Evolutionary conservation across 2,329 filamentous ascomycete species (phyloP).

Genomic region (Trichophyton schoenleinii): DNA sequence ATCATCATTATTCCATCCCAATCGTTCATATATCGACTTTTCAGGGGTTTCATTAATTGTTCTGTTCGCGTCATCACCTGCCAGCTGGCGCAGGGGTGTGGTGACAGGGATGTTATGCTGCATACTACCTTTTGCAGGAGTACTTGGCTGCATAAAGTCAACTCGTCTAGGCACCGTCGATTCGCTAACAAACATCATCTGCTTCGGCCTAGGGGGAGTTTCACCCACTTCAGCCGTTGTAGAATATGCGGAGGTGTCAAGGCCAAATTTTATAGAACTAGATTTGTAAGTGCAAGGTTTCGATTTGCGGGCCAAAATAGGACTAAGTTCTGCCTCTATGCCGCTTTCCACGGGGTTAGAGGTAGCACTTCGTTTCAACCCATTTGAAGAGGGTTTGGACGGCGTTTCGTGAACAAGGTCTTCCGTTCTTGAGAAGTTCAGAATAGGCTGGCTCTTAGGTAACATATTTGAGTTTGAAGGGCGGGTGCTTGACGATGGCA

Average conservation of each 20-base stretch:
- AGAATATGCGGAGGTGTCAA: background rate
- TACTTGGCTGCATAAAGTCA: background rate
- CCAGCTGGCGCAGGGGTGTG: background rate
- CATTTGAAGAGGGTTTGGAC: constrained; percentile 16
- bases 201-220: constrained; percentile 4
- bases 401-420: constrained; percentile 27
- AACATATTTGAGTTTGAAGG: background rate
- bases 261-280: background rate
- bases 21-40: constrained; percentile 31
- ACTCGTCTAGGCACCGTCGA: background rate
- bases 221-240: background rate
- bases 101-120: background rate
- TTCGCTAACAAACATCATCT: background rate
- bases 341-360: background rate
- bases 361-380: background rate
- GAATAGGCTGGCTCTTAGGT: background rate
- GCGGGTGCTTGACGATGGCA: background rate
- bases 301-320: constrained; percentile 6
- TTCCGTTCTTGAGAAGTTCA: background rate
- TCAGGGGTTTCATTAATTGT: constrained; percentile 18
- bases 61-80: background rate
- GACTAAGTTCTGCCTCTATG: constrained; percentile 5
- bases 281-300: background rate
- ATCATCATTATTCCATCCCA: constrained; percentile 35
- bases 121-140: background rate